phyloP scores from a whole-genome alignment of 305 asterid species.

The Solanum hybrid region DNA sequence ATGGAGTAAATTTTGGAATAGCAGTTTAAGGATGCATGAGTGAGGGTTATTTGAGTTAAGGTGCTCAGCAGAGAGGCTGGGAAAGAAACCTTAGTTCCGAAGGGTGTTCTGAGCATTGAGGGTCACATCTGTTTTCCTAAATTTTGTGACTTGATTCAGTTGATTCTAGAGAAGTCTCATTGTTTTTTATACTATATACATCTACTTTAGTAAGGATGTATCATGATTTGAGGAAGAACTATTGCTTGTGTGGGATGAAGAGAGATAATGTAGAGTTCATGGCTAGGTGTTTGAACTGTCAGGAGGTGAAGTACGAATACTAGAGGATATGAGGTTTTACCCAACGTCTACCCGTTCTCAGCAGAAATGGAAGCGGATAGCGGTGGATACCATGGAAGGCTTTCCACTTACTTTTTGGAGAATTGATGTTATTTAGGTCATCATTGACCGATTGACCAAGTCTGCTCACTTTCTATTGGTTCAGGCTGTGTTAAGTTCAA shows the following conservation, averaged over 20 bases:
- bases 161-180: neutral
- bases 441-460: neutral
- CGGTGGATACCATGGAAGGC: neutral
- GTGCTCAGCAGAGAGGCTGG: neutral
- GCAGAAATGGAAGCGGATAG: neutral
- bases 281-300: neutral
- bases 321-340: neutral
- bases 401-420: neutral
- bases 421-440: neutral
- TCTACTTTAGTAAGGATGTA: neutral
- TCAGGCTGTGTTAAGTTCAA: neutral
- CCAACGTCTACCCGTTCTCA: neutral
- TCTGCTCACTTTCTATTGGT: neutral
- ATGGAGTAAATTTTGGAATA: neutral
- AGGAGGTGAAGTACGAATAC: neutral
- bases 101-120: neutral
- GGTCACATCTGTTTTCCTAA: neutral
- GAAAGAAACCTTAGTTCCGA: neutral
- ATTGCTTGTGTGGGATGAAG: neutral
- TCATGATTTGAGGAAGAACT: neutral
- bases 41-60: neutral
- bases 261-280: too few relatives aligned
- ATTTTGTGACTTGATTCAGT: neutral
- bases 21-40: neutral
- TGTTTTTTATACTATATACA: neutral